Evolutionary conservation across 2,329 filamentous ascomycete species (phyloP).

Genomic region (Delphinella strobiligena): DNA sequence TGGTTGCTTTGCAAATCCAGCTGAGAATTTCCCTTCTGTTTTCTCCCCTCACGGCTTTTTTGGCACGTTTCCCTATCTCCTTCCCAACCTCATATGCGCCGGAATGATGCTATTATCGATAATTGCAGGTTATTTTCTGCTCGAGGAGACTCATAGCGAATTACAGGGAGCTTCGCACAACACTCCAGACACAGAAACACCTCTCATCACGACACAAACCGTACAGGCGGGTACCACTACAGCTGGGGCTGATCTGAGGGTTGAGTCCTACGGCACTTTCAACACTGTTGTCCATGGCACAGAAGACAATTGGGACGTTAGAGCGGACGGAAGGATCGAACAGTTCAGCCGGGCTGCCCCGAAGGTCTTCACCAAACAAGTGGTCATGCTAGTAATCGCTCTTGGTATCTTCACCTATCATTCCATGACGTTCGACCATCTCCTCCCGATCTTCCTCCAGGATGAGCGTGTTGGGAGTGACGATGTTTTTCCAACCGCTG

Average conservation of each 20-base stretch:
- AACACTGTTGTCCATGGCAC: slow-evolving; percentile 38
- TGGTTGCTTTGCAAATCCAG: slow-evolving; percentile 72
- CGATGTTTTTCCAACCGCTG: slow-evolving; percentile 15
- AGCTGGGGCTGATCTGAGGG: slow-evolving; percentile 58
- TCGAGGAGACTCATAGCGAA: slow-evolving; percentile 83
- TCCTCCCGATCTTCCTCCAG: slow-evolving; percentile 87
- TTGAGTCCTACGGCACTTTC: slow-evolving; percentile 44
- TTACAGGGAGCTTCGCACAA: slow-evolving; percentile 40
- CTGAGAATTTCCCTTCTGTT: slow-evolving; percentile 55
- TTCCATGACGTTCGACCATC: slow-evolving; percentile 87
- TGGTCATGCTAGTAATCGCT: slow-evolving; percentile 67
- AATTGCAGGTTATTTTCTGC: slow-evolving; percentile 62
- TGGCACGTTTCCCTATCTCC: slow-evolving; percentile 67
- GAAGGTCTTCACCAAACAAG: slow-evolving; percentile 49
- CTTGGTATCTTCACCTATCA: slow-evolving; percentile 89
- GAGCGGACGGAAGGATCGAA: slow-evolving; percentile 29
- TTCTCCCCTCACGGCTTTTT: slow-evolving; percentile 63
- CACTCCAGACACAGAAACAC: slow-evolving; percentile 49
- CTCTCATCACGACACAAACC: slow-evolving; percentile 51
- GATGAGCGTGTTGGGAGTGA: slow-evolving; percentile 47
- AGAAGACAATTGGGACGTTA: slow-evolving; percentile 39
- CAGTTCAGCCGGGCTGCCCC: too few relatives aligned
- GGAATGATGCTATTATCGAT: slow-evolving; percentile 66
- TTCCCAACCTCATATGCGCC: slow-evolving; percentile 81
- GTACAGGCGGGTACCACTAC: slow-evolving; percentile 54